Evolutionary conservation across 2,329 filamentous ascomycete genomes (phyloP), one percentile per base, ranked within the genome.

Genomic region (Calonectria naviculata): DNA sequence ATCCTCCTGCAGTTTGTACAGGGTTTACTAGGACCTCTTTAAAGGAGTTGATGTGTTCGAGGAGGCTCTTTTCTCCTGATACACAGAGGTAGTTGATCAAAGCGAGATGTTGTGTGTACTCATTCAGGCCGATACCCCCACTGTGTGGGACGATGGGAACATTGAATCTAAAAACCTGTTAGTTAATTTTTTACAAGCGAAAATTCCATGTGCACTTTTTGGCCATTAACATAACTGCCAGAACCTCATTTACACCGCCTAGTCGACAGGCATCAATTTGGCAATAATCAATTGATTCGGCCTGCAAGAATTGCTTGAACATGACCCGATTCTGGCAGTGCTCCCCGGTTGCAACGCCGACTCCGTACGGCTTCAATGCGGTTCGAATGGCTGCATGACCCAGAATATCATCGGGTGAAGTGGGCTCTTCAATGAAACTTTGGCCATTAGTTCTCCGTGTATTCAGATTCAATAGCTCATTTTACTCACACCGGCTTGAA

Each of bases 311-410:
- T 84, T 98, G 95, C 88, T 97, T 98, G 90, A 97, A 97, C 78
- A 97, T 91, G 74, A 97, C 94, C 36, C 95, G 91, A 87, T 97
- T 98, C 86, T 97, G 95, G 86, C 94, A 97, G 94, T 97, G 97
- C 86, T 98, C 95, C 73, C 95, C 95, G 0, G 95, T 97, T 10
- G 95, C 95, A 5, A 97, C 95, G 69, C 94, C 94, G 78, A 98
- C 94, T 67, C 90, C 90, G 79, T 91, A 87, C 0, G 93, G 91
- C 78, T 89, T 89, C 12, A 98, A 90, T 4, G 94, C 95, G 73
- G 95, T 92, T 64, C 94, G 91, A 78, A 97, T 92, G 4, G 94
- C 92, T 80, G 93, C 94, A 88, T 98, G 95, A 67, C 95, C 95
- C 64, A 96, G 91, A 68, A 97, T 92, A 81, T 97, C 95, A 80